Evolutionary conservation across 2,329 filamentous ascomycete genomes (phyloP).

Genomic region (Hymenoscyphus infarciens): DNA sequence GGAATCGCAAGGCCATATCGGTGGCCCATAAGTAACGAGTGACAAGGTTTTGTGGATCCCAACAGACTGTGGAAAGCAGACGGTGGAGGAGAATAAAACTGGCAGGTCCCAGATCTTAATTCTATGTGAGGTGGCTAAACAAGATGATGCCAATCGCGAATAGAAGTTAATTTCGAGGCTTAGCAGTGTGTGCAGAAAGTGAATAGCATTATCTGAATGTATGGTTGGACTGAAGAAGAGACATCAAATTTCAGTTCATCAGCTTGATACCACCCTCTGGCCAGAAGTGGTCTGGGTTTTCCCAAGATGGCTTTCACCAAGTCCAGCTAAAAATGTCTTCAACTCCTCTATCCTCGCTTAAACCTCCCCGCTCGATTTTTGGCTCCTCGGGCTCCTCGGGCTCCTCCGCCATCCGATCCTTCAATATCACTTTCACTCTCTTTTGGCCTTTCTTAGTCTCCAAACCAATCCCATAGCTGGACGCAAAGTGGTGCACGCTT

Average conservation of each 20-base stretch:
- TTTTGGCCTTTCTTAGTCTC: not conserved
- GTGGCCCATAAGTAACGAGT: not conserved
- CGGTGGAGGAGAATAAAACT: no score
- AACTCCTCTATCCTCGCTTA: not conserved
- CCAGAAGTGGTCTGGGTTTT: no score
- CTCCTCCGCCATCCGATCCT: not conserved
- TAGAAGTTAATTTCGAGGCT: no score
- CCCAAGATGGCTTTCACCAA: not conserved
- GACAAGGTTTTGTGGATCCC: not conserved
- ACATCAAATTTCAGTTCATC: no score
- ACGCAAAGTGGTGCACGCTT: not conserved
- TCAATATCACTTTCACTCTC: not conserved
- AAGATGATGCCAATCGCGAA: no score
- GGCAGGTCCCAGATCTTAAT: no score
- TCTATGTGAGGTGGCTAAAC: no score
- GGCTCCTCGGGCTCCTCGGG: not conserved
- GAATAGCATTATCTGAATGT: no score
- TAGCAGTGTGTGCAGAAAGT: no score
- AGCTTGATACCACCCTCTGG: no score
- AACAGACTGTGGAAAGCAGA: not conserved
- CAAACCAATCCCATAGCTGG: not conserved
- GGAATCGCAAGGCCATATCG: not conserved
- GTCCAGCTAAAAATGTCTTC: not conserved
- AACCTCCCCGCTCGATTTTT: not conserved
- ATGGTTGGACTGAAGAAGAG: no score